phyloP scores from a whole-genome alignment of 2,329 filamentous ascomycete genomes.

The Blastomyces parvus region DNA sequence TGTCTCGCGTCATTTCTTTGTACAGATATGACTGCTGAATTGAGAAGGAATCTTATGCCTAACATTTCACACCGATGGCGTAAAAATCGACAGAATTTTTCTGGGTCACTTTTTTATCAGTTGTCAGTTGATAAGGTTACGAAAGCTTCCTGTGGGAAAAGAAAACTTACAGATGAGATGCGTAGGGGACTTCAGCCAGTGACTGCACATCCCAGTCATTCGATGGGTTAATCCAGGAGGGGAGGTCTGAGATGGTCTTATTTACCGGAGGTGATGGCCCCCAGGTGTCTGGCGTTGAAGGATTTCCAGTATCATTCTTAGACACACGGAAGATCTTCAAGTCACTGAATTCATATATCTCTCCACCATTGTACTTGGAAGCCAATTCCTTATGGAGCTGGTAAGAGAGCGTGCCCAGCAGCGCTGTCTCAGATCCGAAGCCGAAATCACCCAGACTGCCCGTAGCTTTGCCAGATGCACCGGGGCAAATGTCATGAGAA shows the following conservation, averaged over 20 bases:
- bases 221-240: not conserved
- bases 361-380: not conserved
- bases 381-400: not conserved
- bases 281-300: not conserved
- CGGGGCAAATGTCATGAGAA: conserved; percentile 4
- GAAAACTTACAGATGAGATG: not conserved
- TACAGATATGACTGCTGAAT: not conserved
- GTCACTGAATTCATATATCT: not conserved
- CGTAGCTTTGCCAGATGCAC: conserved; percentile 4
- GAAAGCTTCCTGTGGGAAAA: no score
- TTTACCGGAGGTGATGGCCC: not conserved
- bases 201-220: not conserved
- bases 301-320: not conserved
- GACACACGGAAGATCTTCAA: not conserved
- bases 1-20: not conserved
- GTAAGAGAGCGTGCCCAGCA: not conserved
- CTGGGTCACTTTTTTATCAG: not conserved
- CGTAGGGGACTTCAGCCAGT: not conserved
- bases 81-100: not conserved
- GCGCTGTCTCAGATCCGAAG: not conserved
- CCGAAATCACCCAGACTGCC: conserved; percentile 5
- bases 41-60: not conserved
- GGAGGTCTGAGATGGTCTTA: not conserved
- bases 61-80: not conserved
- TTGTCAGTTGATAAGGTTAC: not conserved